phyloP scores from a whole-genome alignment of 176 grass and related monocot species.

The Zea mays region DNA sequence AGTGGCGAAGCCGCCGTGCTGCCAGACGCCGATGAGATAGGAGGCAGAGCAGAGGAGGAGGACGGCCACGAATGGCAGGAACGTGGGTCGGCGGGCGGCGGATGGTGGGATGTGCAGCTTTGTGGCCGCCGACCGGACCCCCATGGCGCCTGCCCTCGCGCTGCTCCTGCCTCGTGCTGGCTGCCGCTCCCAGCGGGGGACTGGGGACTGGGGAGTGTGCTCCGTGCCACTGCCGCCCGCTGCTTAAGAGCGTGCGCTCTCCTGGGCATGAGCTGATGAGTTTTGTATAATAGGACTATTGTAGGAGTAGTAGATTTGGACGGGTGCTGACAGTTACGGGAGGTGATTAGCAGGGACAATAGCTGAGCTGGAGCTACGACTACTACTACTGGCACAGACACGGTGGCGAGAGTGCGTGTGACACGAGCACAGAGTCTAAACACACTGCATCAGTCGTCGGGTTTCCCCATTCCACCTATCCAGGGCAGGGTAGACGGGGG shows the following conservation, averaged over 20 bases:
- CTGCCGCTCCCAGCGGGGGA: neutral
- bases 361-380: too few relatives aligned
- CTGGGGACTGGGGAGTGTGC: neutral
- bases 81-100: conserved; percentile 29
- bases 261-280: neutral
- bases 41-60: conserved; percentile 54
- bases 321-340: neutral
- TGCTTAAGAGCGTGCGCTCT: conserved; percentile 9
- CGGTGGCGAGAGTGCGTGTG: too few relatives aligned
- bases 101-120: conserved; percentile 53
- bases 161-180: neutral
- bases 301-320: conserved; percentile 5
- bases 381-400: too few relatives aligned
- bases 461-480: too few relatives aligned
- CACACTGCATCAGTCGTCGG: too few relatives aligned
- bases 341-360: neutral
- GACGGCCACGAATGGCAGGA: conserved; percentile 44
- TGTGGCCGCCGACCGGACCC: conserved; percentile 50
- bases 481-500: too few relatives aligned
- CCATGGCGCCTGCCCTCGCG: conserved; percentile 17
- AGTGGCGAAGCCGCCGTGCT: conserved; percentile 48
- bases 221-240: too few relatives aligned
- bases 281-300: neutral
- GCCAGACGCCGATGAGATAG: conserved; percentile 63
- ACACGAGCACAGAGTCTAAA: too few relatives aligned